These are phyloP conservation scores for Pythium utonaiense DNA, from an alignment of 352 stramenopile species.

Conservation along the genomic window DNA sequence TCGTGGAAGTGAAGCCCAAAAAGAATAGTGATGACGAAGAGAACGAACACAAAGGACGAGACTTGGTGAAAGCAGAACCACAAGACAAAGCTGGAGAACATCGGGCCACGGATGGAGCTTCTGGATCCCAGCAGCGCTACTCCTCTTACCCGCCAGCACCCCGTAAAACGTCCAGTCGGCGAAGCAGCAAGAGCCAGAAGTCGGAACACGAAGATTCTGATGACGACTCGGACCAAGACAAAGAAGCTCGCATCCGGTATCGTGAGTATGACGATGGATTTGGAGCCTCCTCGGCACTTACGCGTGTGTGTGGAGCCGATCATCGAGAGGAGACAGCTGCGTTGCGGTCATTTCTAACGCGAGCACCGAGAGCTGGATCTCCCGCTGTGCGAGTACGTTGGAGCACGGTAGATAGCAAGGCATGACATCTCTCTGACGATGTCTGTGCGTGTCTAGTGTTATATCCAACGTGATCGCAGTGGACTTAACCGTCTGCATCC, in stretches of 20 bases:
- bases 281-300: background rate
- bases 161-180: background rate
- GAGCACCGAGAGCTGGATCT: slow-evolving; percentile 21
- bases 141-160: slow-evolving; percentile 2
- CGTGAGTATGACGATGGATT: background rate
- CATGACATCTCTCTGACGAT: background rate
- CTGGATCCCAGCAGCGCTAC: background rate
- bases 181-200: slow-evolving; percentile 12
- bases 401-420: background rate
- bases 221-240: slow-evolving; percentile 19
- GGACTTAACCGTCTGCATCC: slow-evolving; percentile 46
- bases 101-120: background rate
- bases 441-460: slow-evolving; percentile 30
- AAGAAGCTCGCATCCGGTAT: slow-evolving; percentile 12
- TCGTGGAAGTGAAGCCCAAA: background rate
- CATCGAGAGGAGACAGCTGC: slow-evolving; percentile 26
- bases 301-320: background rate
- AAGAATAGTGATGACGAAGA: background rate
- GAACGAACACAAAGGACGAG: no score
- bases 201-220: slow-evolving; percentile 3
- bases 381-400: slow-evolving; percentile 31
- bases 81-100: background rate
- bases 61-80: background rate
- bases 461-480: slow-evolving; percentile 49
- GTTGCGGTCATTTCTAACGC: slow-evolving; percentile 37